Evolutionary conservation across 441 rosid species (phyloP), one percentile per base, ranked within the genome.

Genomic region (Aquilaria agallochum): DNA sequence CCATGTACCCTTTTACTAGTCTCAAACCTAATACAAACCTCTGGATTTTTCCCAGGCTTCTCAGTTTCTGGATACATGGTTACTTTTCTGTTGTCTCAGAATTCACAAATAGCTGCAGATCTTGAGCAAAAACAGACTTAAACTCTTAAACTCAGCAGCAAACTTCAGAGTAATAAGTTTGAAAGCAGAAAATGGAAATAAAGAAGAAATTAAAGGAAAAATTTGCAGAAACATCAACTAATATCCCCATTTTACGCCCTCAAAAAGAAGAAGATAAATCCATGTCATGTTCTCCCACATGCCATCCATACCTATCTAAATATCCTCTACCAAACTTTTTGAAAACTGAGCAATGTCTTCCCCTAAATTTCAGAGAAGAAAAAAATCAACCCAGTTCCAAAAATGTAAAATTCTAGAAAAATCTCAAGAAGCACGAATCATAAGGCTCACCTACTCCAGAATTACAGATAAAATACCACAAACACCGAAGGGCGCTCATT

Each of bases 61-160:
- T 88, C 87, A 64, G 72, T 45, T 56, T 79, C 87, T 62, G 79
- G 86, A 83, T 87, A 91, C 98, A 93, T 88, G 36, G 50, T 48
- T 56, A 58, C 32, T 50, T 50, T 47, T 36, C 42, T 36, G 42
- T n/a, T 46, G 60, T 72, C 68, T 65, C 45, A 65, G 72, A 30
- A 70, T 74, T 58, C 62, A 56, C 65, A 48, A 31, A 61, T 53
- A 71, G 71, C 62, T 58, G 73, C 76, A 66, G 77, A 74, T 80
- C 74, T 69, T 62, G 79, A 66, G 50, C 32, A 48, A 57, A 61
- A 36, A 45, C 66, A 56, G 11, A 55, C 13, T 14, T 49, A 27
- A 65, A 56, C 27, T 20, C 27, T 20, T 20, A 20, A 20, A 54
- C 27, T 48, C 50, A 50, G 74, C 53, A 48, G 47, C 58, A 53